Conservation (phyloP, 176 grass and related monocot species). For the Secale cereale region DNA sequence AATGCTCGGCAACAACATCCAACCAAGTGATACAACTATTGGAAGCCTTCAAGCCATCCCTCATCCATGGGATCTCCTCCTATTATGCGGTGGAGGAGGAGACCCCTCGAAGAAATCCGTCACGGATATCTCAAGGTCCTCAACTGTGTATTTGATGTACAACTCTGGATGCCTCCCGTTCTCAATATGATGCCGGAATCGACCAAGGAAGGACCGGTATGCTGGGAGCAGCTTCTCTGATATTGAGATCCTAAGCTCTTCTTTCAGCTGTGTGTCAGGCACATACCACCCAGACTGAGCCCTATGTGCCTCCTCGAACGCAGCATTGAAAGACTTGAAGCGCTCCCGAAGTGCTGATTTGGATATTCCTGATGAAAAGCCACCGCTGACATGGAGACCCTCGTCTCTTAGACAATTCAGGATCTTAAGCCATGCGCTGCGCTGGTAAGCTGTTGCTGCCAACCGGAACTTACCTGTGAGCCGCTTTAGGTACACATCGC, state of each 20-base stretch:
- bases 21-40: background rate
- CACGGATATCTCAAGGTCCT: conserved; percentile 72
- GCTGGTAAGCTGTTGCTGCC: conserved; percentile 67
- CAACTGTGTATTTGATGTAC: conserved; percentile 90
- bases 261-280: conserved; percentile 77
- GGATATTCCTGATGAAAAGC: conserved; percentile 80
- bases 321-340: conserved; percentile 84
- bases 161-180: conserved; percentile 73
- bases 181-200: conserved; percentile 89
- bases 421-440: conserved; percentile 77
- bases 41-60: background rate
- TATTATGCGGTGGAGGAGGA: conserved; percentile 35
- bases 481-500: conserved; percentile 65
- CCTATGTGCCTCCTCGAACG: conserved; percentile 79
- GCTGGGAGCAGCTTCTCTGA: conserved; percentile 85
- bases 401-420: conserved; percentile 79
- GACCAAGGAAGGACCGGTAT: conserved; percentile 82
- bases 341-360: conserved; percentile 76
- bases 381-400: conserved; percentile 74
- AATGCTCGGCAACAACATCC: conserved; percentile 30
- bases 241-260: conserved; percentile 91
- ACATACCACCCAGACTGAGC: conserved; percentile 71
- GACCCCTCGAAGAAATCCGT: conserved; percentile 76
- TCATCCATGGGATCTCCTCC: conserved; percentile 62
- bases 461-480: conserved; percentile 60